Base-by-base conservation (phyloP, 2,329 filamentous ascomycete species). In the Fusarium equiseti region DNA sequence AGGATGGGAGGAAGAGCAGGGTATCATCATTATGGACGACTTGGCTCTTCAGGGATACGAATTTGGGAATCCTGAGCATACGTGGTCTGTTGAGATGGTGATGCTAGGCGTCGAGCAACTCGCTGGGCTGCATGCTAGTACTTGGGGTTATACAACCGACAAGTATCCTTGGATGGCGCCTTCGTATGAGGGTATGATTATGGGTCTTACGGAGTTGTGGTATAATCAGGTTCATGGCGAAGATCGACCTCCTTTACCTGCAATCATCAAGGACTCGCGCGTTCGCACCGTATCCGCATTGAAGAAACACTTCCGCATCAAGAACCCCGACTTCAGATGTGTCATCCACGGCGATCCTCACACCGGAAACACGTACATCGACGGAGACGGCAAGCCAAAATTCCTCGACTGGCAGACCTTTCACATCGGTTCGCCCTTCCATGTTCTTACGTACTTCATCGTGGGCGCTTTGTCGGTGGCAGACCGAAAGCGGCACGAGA, bases 361-460 rank as follows among this genome's bases (percentile, higher is more conserved):
- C 20, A 55, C 51, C 0, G 69, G 69, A 6, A 72, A 72, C 26
- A 49, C 62, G 3, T 71, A 56, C 12, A 31, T 71, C 15, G 26
- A 56, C 15, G 43, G 32, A 3, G 29, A 35, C 4, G 58, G 55
- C 13, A 56, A 60, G 3, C 59, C 66, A 4, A 16, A 40, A 2
- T 69, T 71, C 18, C 57, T 72, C 5, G 65, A 71, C 35, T 71
- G 59, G 68, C 62, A 66, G 18, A 59, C 49, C 2, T 54, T 66
- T 2, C 49, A 69, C 22, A 53, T 50, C 22, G 59, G 69, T 4
- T 66, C 70, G 0, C 59, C 61, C 2, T 54, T 72, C 9, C 70
- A 70, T 18, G 65, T 70, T 24, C 27, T 72, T 18, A 27, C 57
- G 1, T 72, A 71, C 15, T 69, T 59, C 7, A 29, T 71, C 1